Conservation (phyloP, 1,284 basidiomycete genomes). For the Microbotryum violaceum region DNA sequence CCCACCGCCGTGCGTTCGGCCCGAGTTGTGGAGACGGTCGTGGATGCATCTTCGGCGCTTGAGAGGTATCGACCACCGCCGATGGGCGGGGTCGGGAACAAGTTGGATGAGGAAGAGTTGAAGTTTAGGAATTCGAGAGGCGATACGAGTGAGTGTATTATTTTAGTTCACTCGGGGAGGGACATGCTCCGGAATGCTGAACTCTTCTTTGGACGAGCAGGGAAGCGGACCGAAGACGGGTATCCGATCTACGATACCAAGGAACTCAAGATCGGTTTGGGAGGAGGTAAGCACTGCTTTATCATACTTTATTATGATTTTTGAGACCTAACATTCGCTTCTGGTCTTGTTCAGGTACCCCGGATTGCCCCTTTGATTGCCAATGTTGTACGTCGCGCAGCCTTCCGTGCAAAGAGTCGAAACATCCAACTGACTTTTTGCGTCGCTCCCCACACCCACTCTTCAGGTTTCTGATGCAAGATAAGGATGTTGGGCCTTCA, state of each 20-base stretch:
- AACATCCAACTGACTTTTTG: too few relatives aligned
- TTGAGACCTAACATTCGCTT: too few relatives aligned
- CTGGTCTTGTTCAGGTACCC: constrained; percentile 24
- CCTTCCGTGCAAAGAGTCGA: too few relatives aligned
- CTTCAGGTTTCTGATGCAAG: too few relatives aligned
- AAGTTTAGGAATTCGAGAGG: constrained; percentile 28
- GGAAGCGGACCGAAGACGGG: constrained; percentile 34
- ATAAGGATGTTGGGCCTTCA: too few relatives aligned
- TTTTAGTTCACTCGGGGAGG: neutral
- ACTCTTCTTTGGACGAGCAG: constrained; percentile 2
- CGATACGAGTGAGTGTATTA: constrained; percentile 1
- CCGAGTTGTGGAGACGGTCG: constrained; percentile 4
- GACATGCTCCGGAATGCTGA: too few relatives aligned
- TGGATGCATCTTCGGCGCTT: constrained; percentile 18
- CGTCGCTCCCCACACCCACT: too few relatives aligned
- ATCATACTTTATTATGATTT: too few relatives aligned
- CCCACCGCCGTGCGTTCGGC: too few relatives aligned
- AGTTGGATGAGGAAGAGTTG: constrained; percentile 21
- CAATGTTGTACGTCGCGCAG: constrained; percentile 27
- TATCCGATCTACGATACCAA: constrained; percentile 32
- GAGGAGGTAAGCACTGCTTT: constrained; percentile 20
- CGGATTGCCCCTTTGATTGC: constrained; percentile 35
- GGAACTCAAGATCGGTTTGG: constrained; percentile 34
- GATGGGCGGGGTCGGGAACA: neutral
- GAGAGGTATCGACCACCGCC: constrained; percentile 16